phyloP scores from a whole-genome alignment of 345 rosid genomes.

The Luvunga scandens region DNA sequence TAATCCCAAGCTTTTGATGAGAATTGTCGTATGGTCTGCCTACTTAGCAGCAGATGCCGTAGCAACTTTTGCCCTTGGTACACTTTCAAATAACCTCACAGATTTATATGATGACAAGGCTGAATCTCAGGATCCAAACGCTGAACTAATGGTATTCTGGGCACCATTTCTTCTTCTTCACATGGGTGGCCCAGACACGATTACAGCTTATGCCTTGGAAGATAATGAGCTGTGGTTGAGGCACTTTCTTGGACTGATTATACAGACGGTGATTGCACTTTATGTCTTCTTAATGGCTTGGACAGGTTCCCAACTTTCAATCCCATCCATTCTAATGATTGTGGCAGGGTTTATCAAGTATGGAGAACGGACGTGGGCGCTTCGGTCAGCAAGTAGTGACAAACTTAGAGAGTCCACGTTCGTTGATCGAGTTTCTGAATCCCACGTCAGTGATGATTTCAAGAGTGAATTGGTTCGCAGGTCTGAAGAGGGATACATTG shows the following conservation, averaged over 20 bases:
- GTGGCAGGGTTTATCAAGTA: background rate
- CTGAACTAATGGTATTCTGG: background rate
- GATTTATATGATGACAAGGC: background rate
- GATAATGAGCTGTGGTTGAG: background rate
- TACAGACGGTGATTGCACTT: background rate
- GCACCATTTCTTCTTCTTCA: conserved; percentile 1
- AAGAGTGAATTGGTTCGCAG: background rate
- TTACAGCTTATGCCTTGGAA: background rate
- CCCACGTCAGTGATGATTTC: background rate
- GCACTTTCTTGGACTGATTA: background rate
- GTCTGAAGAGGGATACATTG: background rate
- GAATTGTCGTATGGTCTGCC: background rate
- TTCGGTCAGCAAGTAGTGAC: background rate
- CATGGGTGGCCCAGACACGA: background rate
- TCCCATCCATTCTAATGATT: background rate
- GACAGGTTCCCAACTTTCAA: background rate
- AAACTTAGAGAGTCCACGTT: background rate
- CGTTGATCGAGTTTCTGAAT: no score
- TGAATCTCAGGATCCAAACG: background rate
- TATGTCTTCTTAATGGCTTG: background rate
- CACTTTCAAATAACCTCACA: background rate
- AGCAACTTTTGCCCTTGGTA: background rate
- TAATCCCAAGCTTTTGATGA: background rate
- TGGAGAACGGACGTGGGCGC: background rate
- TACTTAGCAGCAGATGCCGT: background rate